These are phyloP conservation scores for Sporothrix pallida DNA, from an alignment of 2,329 filamentous ascomycete genomes.

Conservation along the genomic window DNA sequence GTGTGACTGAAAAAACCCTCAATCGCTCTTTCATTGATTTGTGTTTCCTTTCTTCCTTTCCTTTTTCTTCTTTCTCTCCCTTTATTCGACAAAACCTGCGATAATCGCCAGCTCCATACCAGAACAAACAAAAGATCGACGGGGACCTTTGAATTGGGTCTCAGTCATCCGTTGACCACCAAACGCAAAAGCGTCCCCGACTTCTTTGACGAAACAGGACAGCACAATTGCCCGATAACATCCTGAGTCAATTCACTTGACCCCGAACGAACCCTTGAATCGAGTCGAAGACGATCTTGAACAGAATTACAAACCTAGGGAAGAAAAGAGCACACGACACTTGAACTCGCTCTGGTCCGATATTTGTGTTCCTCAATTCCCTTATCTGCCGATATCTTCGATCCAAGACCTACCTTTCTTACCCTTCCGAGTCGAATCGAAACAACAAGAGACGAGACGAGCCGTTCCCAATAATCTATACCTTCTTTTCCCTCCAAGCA, in stretches of 20 bases:
- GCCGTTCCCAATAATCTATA: neutral
- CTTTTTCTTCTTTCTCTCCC: neutral
- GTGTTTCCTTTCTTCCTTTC: neutral
- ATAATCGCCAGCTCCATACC: neutral
- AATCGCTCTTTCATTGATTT: neutral
- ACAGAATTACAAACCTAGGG: neutral
- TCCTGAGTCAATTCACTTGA: neutral
- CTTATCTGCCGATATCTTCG: neutral
- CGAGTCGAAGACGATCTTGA: neutral
- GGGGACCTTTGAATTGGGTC: neutral
- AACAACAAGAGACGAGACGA: neutral
- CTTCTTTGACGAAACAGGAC: slow-evolving; percentile 8
- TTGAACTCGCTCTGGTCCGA: neutral
- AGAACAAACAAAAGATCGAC: slow-evolving; percentile 6
- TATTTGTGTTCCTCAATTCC: neutral
- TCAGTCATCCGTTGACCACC: slow-evolving; percentile 16
- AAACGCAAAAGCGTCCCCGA: neutral
- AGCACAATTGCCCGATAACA: neutral
- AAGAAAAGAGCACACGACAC: slow-evolving; percentile 3
- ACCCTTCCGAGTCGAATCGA: neutral
- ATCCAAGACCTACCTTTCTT: neutral
- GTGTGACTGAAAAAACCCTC: slow-evolving; percentile 20
- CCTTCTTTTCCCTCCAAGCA: neutral
- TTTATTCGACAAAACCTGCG: neutral
- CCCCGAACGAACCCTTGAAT: slow-evolving; percentile 1